Conservation (phyloP, 345 rosid species). For the Salix purpurea region DNA sequence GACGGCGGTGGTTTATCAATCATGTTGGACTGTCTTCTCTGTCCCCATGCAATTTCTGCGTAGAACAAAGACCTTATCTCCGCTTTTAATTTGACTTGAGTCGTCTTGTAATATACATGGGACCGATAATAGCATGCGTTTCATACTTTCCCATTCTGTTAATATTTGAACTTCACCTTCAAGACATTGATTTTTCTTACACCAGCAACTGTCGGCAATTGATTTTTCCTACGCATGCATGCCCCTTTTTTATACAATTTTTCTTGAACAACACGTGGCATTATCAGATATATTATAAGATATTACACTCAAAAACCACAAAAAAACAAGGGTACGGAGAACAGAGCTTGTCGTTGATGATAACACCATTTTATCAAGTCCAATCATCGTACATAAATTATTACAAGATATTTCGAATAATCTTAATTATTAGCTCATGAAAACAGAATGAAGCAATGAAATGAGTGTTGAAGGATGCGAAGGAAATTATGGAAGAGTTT, state of each 20-base stretch:
- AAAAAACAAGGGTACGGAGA: too few relatives aligned
- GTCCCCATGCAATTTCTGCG: slow-evolving; percentile 2
- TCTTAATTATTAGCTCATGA: too few relatives aligned
- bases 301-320: background rate
- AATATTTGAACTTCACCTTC: background rate
- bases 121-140: background rate
- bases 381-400: too few relatives aligned
- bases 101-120: background rate
- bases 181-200: background rate
- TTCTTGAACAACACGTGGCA: background rate
- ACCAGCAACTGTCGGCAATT: background rate
- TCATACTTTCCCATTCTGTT: slow-evolving; percentile 2
- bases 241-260: background rate
- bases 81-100: slow-evolving; percentile 11
- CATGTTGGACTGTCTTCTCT: background rate
- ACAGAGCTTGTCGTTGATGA: too few relatives aligned
- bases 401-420: too few relatives aligned
- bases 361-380: too few relatives aligned
- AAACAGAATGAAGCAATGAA: too few relatives aligned
- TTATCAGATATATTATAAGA: background rate
- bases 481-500: too few relatives aligned
- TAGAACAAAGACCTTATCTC: background rate
- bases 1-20: background rate
- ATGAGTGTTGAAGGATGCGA: too few relatives aligned
- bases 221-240: background rate